Evolutionary conservation across 768 basidiomycete genomes (phyloP).

Genomic region (Suillus cothurnatus): DNA sequence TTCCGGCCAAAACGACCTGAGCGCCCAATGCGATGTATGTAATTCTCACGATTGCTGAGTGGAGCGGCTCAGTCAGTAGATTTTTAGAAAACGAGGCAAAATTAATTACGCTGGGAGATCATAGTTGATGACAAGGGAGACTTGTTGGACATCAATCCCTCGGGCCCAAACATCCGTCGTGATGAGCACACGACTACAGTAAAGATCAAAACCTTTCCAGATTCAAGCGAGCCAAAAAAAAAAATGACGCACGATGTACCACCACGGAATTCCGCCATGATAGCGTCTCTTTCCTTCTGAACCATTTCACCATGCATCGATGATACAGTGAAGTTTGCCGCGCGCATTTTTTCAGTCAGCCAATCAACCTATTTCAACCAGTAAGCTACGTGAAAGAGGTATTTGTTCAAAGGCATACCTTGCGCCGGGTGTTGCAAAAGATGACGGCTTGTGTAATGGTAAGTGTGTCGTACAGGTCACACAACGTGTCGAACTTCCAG

Average conservation of each 20-base stretch:
- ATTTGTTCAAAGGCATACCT: constrained; percentile 51
- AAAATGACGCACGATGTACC: constrained; percentile 75
- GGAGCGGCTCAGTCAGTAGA: constrained; percentile 17
- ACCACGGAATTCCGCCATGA: constrained; percentile 95
- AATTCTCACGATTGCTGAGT: constrained; percentile 92
- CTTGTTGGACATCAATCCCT: constrained; percentile 98
- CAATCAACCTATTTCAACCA: constrained; percentile 75
- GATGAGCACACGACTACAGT: constrained; percentile 81
- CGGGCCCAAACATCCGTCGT: constrained; percentile 98
- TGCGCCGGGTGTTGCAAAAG: constrained; percentile 97
- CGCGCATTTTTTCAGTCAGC: constrained; percentile 98
- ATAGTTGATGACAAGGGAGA: constrained; percentile 96
- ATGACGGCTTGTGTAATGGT: constrained; percentile 99
- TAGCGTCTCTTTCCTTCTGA: constrained; percentile 92
- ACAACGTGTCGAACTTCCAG: constrained; percentile 98
- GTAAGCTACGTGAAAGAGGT: constrained; percentile 12
- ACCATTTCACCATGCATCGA: constrained; percentile 97
- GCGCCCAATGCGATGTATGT: constrained; percentile 99
- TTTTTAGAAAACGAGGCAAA: constrained; percentile 11
- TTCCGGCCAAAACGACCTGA: constrained; percentile 99
- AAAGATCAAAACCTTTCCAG: constrained; percentile 6
- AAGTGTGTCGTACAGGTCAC: constrained; percentile 96
- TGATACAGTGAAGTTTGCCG: constrained; percentile 98
- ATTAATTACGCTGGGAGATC: constrained; percentile 86
- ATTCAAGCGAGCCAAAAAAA: constrained; percentile 10